Base-by-base conservation (phyloP, 2,329 filamentous ascomycete genomes). In the Akanthomyces lecanii region DNA sequence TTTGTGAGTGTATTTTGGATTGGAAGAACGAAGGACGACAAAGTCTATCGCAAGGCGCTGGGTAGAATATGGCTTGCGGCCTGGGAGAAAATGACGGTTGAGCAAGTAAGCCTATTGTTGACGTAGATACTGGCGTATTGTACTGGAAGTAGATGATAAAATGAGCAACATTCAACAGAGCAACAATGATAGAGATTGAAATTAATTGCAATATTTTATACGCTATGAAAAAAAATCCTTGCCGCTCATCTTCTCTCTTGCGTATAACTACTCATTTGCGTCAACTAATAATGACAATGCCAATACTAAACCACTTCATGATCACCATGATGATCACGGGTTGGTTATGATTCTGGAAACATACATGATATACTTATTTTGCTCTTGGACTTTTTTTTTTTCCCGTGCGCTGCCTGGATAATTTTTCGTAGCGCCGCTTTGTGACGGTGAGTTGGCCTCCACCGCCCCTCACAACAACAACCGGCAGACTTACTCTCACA, bases 1-100 rank as follows among this genome's bases (percentile, higher is more conserved):
- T 61, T 61, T 58, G 63, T 64, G 21, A 64, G 62, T 58, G 58
- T 64, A 25, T 21, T 64, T 14, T 64, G 63, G 63, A 62, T 64
- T 48, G 57, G 51, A 12, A 36, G 58, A 38, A 57, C 57, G 12
- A 30, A 45, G 14, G 58, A 62, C 36, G 45, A 23, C 21, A 61
- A 57, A 12, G 47, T 58, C 6, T 64, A 64, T 28, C 57, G 63
- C 4, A 61, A 64, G 47, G 63, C 63, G 12, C 25, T 61, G 12
- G 63, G 63, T 8, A 56, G 63, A 33, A 47, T 64, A 14, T 64
- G 63, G 63, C 33, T 30, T 5, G 21, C 18, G 44, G 57, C 30
- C 4, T 64, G 62, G 62, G 23, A 56, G 50, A 61, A 23, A 10
- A 50, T 64, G 56, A 44, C 70, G 25, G 42, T 47, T 14, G 55